Evolutionary conservation across 441 rosid genomes (phyloP).

Genomic region (Gossypium trilobum): DNA sequence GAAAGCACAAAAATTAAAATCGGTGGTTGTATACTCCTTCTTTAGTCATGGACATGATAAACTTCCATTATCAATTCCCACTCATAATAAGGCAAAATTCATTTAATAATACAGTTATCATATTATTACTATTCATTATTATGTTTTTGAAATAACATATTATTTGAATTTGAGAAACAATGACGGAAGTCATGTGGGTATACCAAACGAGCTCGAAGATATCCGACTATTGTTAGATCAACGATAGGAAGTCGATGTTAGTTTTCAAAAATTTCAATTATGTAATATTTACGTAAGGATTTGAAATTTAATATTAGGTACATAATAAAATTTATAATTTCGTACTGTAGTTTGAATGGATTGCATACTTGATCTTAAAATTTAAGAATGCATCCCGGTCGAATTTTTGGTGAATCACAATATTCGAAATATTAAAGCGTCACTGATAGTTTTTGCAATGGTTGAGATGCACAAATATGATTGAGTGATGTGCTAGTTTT

Average conservation of each 20-base stretch:
- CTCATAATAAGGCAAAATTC: neutral
- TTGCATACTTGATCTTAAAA: neutral
- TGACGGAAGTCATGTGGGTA: neutral
- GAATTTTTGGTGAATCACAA: neutral
- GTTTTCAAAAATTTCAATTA: neutral
- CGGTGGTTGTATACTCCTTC: neutral
- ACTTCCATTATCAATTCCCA: neutral
- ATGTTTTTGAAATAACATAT: neutral
- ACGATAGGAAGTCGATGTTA: neutral
- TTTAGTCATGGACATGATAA: neutral
- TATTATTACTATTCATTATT: neutral
- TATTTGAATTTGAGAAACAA: neutral
- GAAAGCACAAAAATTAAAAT: neutral
- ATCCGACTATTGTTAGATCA: too few relatives aligned
- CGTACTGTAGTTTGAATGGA: neutral
- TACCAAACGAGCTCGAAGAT: neutral
- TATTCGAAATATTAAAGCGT: neutral
- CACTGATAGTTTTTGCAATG: neutral
- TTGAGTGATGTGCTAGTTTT: neutral
- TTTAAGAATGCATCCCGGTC: neutral
- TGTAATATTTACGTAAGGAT: neutral
- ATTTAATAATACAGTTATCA: too few relatives aligned
- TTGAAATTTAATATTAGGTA: too few relatives aligned
- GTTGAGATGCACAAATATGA: neutral
- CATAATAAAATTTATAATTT: too few relatives aligned